Conservation (phyloP, 2,329 filamentous ascomycete species). For the Exophiala bonariae region DNA sequence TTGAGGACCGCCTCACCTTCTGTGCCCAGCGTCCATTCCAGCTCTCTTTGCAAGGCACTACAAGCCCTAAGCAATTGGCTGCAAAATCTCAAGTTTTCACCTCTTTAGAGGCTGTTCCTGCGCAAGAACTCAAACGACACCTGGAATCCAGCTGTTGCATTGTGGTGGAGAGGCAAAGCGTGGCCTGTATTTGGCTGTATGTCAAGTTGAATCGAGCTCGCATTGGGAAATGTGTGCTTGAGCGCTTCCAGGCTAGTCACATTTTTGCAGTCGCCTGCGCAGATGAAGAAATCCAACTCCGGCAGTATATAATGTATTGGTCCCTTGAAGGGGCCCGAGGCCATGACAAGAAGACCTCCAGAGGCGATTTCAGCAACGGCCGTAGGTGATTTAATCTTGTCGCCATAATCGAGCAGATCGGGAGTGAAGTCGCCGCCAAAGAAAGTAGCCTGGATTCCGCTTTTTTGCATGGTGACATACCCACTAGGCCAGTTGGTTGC, state of each 20-base stretch:
- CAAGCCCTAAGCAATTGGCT: no score
- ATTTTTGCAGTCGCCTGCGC: slow-evolving; percentile 39
- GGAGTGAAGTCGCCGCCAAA: slow-evolving; percentile 21
- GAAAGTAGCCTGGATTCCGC: slow-evolving; percentile 23
- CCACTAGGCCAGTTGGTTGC: slow-evolving; percentile 14
- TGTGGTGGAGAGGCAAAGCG: slow-evolving; percentile 37
- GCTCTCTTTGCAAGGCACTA: no score
- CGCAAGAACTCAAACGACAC: slow-evolving; percentile 29
- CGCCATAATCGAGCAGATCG: slow-evolving; percentile 23
- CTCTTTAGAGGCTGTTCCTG: slow-evolving; percentile 22
- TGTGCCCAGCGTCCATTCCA: no score
- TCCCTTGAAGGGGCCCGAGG: slow-evolving; percentile 32
- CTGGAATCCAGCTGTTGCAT: slow-evolving; percentile 35
- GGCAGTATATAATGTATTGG: slow-evolving; percentile 37
- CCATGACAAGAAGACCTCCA: slow-evolving; percentile 24
- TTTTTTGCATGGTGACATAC: slow-evolving; percentile 16
- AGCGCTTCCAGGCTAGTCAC: slow-evolving; percentile 17
- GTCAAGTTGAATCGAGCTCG: slow-evolving; percentile 28
- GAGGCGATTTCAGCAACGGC: slow-evolving; percentile 21
- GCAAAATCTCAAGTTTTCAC: no score
- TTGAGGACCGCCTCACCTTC: no score
- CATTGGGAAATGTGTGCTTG: slow-evolving; percentile 31
- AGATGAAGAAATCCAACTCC: slow-evolving; percentile 37
- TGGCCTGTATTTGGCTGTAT: slow-evolving; percentile 41
- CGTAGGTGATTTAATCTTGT: slow-evolving; percentile 22